Evolutionary conservation across 108 stramenopile species (phyloP).

Genomic region (Parmales sp.): DNA sequence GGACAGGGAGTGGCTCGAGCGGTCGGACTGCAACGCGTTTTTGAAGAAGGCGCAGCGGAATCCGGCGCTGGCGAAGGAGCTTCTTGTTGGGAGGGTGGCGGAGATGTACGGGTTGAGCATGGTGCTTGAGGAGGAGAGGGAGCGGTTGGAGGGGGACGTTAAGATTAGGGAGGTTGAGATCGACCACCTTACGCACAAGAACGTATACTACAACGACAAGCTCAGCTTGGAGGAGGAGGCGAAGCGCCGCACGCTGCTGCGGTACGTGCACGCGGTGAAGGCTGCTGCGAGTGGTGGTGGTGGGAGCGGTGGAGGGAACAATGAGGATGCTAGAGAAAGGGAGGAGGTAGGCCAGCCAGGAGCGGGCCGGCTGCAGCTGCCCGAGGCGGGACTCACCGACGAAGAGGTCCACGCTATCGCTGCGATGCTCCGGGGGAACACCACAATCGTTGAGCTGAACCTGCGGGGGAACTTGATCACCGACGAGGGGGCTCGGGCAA

Average conservation of each 20-base stretch:
- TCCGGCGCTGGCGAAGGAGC: slow-evolving; percentile 47
- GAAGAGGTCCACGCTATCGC: slow-evolving; percentile 65
- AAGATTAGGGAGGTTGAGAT: slow-evolving; percentile 33
- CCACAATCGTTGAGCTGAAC: slow-evolving; percentile 56
- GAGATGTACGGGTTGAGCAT: slow-evolving; percentile 44
- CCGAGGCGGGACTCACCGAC: slow-evolving; percentile 53
- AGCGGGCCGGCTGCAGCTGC: slow-evolving; percentile 50
- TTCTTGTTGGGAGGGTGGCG: slow-evolving; percentile 41
- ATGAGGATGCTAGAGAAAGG: slow-evolving; percentile 30
- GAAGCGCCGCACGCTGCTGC: slow-evolving; percentile 60
- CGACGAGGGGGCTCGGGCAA: slow-evolving; percentile 58
- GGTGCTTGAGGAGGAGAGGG: slow-evolving; percentile 49
- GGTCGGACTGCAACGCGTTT: slow-evolving; percentile 34
- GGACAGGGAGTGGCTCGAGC: slow-evolving; percentile 44
- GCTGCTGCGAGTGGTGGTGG: slow-evolving; percentile 39
- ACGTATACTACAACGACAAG: slow-evolving; percentile 32
- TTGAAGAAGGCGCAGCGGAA: slow-evolving; percentile 43
- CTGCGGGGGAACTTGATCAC: slow-evolving; percentile 52
- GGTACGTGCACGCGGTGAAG: slow-evolving; percentile 72
- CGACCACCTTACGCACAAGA: slow-evolving; percentile 30
- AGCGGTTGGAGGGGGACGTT: slow-evolving; percentile 14
- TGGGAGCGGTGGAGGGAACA: slow-evolving; percentile 38
- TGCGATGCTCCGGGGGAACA: slow-evolving; percentile 54
- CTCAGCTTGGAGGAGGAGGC: slow-evolving; percentile 67
- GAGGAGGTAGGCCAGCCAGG: slow-evolving; percentile 35